Evolutionary conservation across 208 protist species (phyloP).

Genomic region (Trypanosoma cruzi): DNA sequence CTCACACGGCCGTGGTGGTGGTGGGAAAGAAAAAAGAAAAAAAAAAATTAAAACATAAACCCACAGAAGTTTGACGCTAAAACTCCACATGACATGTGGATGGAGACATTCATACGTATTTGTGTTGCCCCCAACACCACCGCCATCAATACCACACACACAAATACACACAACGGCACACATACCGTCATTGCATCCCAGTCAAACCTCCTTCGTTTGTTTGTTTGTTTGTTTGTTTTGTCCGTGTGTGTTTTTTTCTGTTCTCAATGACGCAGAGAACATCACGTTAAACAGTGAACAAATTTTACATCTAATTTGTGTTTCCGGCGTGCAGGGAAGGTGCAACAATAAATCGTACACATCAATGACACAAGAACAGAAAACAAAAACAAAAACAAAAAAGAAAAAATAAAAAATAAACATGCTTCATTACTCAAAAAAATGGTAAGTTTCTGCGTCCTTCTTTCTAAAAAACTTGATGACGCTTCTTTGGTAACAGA

Average conservation of each 20-base stretch:
- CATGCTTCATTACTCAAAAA: too few relatives aligned
- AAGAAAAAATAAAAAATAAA: neutral
- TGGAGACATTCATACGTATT: neutral
- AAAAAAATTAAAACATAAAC: neutral
- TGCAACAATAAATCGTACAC: neutral
- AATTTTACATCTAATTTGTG: neutral
- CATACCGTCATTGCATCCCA: too few relatives aligned
- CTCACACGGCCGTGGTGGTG: too few relatives aligned
- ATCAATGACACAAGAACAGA: neutral
- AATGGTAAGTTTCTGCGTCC: too few relatives aligned
- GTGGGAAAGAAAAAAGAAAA: neutral
- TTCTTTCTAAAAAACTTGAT: constrained; percentile 39
- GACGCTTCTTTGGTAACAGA: constrained; percentile 50
- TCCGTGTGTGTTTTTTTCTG: neutral
- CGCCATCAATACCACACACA: too few relatives aligned
- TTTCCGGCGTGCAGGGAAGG: neutral
- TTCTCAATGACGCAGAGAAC: neutral
- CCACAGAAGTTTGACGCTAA: neutral
- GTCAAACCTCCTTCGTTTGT: neutral
- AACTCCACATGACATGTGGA: neutral
- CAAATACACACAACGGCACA: too few relatives aligned
- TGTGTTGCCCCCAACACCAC: neutral
- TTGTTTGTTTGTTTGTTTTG: neutral
- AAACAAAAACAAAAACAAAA: neutral
- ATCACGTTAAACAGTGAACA: neutral